Evolutionary conservation across 2,329 filamentous ascomycete species (phyloP), one percentile per base, ranked within the genome.

Genomic region (Cyphellophora attinorum): DNA sequence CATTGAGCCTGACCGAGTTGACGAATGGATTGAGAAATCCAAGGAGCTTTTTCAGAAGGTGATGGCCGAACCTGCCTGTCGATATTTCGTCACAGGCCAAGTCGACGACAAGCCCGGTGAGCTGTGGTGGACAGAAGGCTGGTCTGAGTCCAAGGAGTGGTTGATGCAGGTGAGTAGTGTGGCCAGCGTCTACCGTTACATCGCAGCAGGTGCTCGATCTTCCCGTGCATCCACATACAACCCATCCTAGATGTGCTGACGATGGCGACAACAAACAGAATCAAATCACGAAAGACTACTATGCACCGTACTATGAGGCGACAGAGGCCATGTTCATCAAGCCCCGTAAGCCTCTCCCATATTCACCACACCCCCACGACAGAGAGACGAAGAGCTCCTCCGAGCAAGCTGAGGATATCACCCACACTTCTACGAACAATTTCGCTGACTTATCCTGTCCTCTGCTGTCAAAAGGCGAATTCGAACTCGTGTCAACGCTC

Each of bases 21-120:
- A 44, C 5, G 49, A 45, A 11, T 58, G 59, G 48, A 46, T 57
- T 32, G 43, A 49, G 28, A 45, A 49, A 11, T 57, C 63, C 36
- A 59, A 60, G 18, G 51, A 55, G 2, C 51, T 52, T 16, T 66
- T 62, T 38, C 57, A 65, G 27, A 45, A 44, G n/a, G 57, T 65
- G 5, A 46, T 53, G 5, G 56, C 53, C 2, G 64, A 68, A 47
- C 58, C 61, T 2, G 60, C 65, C 35, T 61, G 57, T 41, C 51
- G 55, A 1, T 67, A 62, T 48, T 67, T 68, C 43, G 56, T 67
- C 42, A 46, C 66, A 15, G 64, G 59, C 27, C 52, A 53, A 38
- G 49, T 47, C 37, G 44, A 47, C 1, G 52, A 58, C 12, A 51
- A 60, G 11, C 58, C 59, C 1, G 61, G 60, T 3, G 53, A 51